These are phyloP conservation scores for Fusarium sp. DNA, from an alignment of 2,329 filamentous ascomycete species.

Conservation along the genomic window DNA sequence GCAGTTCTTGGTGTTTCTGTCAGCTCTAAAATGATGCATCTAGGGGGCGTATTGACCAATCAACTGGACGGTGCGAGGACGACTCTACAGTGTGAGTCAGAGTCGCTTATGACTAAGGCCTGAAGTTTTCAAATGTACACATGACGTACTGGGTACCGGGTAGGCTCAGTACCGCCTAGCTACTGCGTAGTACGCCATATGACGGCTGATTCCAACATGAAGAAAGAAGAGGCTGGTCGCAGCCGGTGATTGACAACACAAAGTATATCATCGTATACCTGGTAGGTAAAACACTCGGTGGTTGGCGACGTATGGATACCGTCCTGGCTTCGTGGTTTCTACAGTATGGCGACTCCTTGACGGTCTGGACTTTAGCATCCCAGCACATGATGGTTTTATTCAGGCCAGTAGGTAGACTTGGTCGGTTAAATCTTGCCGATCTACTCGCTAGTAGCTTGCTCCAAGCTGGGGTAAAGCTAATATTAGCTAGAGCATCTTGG, in stretches of 20 bases:
- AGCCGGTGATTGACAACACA: too few relatives aligned
- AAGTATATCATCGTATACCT: too few relatives aligned
- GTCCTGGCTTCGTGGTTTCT: background rate
- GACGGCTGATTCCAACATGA: too few relatives aligned
- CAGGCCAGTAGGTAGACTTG: background rate
- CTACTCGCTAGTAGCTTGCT: background rate
- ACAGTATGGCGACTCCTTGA: background rate
- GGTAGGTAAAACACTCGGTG: too few relatives aligned
- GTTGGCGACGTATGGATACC: too few relatives aligned
- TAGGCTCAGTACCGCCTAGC: background rate
- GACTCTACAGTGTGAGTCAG: conserved; percentile 24
- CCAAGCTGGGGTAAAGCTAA: conserved; percentile 17
- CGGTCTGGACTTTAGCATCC: too few relatives aligned
- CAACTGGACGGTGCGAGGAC: background rate
- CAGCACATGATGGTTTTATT: background rate
- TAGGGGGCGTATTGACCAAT: background rate
- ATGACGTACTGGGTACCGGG: background rate
- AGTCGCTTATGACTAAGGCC: background rate
- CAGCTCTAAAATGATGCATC: background rate
- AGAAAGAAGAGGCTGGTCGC: too few relatives aligned
- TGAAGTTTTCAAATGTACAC: too few relatives aligned
- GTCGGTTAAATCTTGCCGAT: conserved; percentile 1
- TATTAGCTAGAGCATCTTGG: conserved; percentile 6
- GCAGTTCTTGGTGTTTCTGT: conserved; percentile 28
- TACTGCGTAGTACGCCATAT: too few relatives aligned